phyloP scores from a whole-genome alignment of 129 eudicot genomes.

The Kitagawia praeruptora region DNA sequence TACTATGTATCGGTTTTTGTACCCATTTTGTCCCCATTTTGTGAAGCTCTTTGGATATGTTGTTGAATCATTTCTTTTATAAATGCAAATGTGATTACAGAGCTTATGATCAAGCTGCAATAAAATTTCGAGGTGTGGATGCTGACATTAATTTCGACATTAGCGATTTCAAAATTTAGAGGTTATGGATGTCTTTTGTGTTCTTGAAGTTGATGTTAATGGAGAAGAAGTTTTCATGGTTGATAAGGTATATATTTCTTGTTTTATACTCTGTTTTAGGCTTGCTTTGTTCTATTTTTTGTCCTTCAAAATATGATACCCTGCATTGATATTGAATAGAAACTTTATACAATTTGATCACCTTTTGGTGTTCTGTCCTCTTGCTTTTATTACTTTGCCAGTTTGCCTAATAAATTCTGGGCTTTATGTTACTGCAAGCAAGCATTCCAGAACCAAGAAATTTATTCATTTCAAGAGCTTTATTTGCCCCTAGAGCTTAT shows the following conservation, averaged over 20 bases:
- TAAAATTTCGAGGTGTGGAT: too few relatives aligned
- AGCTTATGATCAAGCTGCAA: too few relatives aligned
- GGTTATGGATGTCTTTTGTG: constrained; percentile 49
- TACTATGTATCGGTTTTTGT: too few relatives aligned
- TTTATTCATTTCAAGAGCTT: background rate
- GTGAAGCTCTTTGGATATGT: too few relatives aligned
- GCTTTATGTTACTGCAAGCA: background rate
- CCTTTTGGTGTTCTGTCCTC: background rate
- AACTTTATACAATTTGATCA: background rate
- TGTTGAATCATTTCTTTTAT: too few relatives aligned
- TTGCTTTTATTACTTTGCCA: constrained; percentile 4
- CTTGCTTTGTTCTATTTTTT: background rate
- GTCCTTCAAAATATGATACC: background rate
- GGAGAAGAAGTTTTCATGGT: constrained; percentile 71
- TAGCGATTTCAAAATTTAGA: too few relatives aligned
- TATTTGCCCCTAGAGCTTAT: too few relatives aligned
- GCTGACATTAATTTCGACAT: too few relatives aligned
- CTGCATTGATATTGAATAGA: background rate
- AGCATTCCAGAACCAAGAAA: background rate
- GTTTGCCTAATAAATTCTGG: background rate
- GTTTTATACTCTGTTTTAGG: background rate
- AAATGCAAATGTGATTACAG: too few relatives aligned
- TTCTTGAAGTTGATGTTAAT: constrained; percentile 84
- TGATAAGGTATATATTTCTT: constrained; percentile 41
- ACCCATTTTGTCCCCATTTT: too few relatives aligned